phyloP scores from a whole-genome alignment of 2,329 filamentous ascomycete genomes.

The Calonectria montana region DNA sequence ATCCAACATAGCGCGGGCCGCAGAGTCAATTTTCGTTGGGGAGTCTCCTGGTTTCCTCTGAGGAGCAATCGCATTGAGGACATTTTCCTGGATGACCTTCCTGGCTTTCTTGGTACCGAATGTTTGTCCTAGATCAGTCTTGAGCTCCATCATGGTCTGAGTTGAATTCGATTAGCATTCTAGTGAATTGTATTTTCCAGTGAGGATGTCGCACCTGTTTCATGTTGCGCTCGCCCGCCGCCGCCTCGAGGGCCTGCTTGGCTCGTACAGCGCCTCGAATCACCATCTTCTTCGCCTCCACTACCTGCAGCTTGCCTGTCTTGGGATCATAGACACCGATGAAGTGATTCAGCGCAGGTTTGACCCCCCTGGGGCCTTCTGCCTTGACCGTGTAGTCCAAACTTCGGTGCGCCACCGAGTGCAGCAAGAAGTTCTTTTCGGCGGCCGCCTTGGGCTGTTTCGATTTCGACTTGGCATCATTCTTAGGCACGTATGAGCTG shows the following conservation, averaged over 20 bases:
- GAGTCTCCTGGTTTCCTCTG: conserved; percentile 48
- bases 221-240: conserved; percentile 50
- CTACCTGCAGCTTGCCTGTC: conserved; percentile 68
- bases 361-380: conserved; percentile 46
- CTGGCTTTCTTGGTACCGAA: conserved; percentile 90
- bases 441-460: conserved; percentile 55
- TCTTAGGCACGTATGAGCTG: conserved; percentile 59
- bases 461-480: conserved; percentile 45
- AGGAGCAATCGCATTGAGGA: conserved; percentile 76
- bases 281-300: conserved; percentile 74
- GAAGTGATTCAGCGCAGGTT: conserved; percentile 68
- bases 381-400: conserved; percentile 71
- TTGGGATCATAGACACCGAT: conserved; percentile 72
- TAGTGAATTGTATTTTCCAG: conserved; percentile 15
- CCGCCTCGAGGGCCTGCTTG: conserved; percentile 62
- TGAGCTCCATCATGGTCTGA: conserved; percentile 70
- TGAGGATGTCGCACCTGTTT: conserved; percentile 41
- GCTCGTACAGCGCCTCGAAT: conserved; percentile 68
- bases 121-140: conserved; percentile 77
- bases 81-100: conserved; percentile 77
- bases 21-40: conserved; percentile 64
- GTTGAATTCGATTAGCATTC: conserved; percentile 47
- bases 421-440: conserved; percentile 64
- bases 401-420: conserved; percentile 66
- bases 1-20: conserved; percentile 70